Conservation (phyloP, 345 rosid genomes). For the Lepidium sativum region DNA sequence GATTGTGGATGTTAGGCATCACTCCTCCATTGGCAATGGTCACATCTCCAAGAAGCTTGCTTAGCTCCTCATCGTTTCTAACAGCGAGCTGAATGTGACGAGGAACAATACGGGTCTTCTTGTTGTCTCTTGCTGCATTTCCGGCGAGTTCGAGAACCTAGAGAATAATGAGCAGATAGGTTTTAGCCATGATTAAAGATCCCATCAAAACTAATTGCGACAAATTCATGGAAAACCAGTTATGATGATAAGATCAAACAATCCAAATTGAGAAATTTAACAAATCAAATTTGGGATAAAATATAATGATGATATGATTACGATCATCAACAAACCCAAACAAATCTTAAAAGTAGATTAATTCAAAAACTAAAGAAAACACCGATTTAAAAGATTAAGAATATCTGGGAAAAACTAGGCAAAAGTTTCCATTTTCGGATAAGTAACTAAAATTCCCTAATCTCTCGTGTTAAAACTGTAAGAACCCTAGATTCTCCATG, state of each 20-base stretch:
- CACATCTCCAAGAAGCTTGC: slow-evolving; percentile 92
- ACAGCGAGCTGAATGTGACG: slow-evolving; percentile 89
- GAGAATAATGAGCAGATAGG: not conserved
- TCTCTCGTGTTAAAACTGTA: not conserved
- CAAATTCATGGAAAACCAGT: not conserved
- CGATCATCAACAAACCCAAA: not conserved
- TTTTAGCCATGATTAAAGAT: no score
- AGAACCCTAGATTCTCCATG: slow-evolving; percentile 23
- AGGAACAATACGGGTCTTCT: slow-evolving; percentile 86
- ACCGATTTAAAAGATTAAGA: not conserved
- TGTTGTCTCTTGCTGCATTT: slow-evolving; percentile 84
- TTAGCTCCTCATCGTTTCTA: slow-evolving; percentile 89
- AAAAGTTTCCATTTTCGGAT: not conserved
- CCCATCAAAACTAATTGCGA: no score
- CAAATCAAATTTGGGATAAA: not conserved
- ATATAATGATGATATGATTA: not conserved
- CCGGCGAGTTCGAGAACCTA: slow-evolving; percentile 92
- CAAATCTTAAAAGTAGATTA: not conserved
- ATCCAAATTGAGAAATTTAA: not conserved
- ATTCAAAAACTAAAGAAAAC: not conserved
- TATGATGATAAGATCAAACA: not conserved
- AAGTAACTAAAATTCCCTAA: not conserved
- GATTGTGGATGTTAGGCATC: slow-evolving; percentile 96
- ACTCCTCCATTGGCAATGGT: slow-evolving; percentile 95
- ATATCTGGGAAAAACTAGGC: not conserved